These are phyloP conservation scores for Hansenula lynferdii DNA, from an alignment of 1,139 yeast species.

Conservation along the genomic window DNA sequence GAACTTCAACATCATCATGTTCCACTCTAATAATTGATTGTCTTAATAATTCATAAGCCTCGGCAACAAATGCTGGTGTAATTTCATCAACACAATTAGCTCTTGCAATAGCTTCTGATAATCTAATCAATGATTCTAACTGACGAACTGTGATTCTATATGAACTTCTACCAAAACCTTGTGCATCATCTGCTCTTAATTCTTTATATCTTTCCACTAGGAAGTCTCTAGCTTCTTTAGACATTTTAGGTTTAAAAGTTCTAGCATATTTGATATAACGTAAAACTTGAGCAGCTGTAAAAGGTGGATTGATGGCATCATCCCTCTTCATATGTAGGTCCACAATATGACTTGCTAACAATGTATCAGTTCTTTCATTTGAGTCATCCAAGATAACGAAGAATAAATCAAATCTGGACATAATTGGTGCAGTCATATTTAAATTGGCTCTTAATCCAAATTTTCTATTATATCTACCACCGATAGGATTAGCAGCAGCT, in stretches of 20 bases:
- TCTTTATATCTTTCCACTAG: constrained; percentile 82
- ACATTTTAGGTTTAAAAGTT: constrained; percentile 88
- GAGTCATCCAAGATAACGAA: constrained; percentile 95
- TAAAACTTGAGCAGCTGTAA: constrained; percentile 80
- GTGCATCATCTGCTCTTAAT: constrained; percentile 87
- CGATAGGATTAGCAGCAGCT: constrained; percentile 97
- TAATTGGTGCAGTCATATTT: constrained; percentile 98
- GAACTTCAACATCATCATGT: constrained; percentile 87
- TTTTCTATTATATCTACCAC: constrained; percentile 91
- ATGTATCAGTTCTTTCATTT: constrained; percentile 85
- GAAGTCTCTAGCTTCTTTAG: constrained; percentile 73
- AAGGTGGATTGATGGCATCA: constrained; percentile 88
- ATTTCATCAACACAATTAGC: constrained; percentile 93
- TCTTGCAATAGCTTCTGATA: constrained; percentile 95
- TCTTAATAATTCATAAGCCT: constrained; percentile 85
- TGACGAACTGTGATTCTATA: constrained; percentile 97
- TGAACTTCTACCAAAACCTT: constrained; percentile 81
- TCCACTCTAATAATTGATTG: constrained; percentile 94
- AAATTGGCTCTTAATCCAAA: constrained; percentile 80
- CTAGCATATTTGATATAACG: constrained; percentile 90
- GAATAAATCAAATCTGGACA: constrained; percentile 96
- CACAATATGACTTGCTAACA: constrained; percentile 88
- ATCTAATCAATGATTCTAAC: constrained; percentile 87
- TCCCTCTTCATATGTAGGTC: constrained; percentile 90
- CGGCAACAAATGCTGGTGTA: constrained; percentile 84